phyloP scores from a whole-genome alignment of 2,329 filamentous ascomycete genomes.

The Hypoxylon sp. region DNA sequence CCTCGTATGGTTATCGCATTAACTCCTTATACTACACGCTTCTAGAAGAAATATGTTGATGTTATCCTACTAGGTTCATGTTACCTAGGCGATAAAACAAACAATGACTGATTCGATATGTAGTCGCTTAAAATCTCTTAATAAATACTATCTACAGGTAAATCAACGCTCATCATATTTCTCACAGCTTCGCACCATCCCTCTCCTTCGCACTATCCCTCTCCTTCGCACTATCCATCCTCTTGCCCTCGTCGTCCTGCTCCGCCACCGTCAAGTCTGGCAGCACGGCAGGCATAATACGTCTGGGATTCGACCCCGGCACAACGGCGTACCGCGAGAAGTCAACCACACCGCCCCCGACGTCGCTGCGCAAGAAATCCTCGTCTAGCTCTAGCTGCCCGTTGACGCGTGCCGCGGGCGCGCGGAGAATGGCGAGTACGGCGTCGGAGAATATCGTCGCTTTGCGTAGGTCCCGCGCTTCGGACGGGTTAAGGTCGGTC shows the following conservation, averaged over 20 bases:
- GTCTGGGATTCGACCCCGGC: conserved; percentile 65
- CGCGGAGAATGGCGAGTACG: conserved; percentile 77
- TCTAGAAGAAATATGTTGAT: not conserved
- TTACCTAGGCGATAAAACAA: not conserved
- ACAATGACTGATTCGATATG: not conserved
- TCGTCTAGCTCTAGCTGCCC: conserved; percentile 83
- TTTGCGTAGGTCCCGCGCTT: conserved; percentile 74
- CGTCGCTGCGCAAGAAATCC: conserved; percentile 75
- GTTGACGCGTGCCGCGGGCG: conserved; percentile 74
- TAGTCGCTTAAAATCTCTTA: not conserved
- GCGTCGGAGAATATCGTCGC: conserved; percentile 85
- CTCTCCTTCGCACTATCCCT: conserved; percentile 70
- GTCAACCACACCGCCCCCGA: conserved; percentile 74
- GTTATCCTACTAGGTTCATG: not conserved
- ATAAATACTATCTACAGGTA: not conserved
- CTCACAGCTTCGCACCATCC: conserved; percentile 58
- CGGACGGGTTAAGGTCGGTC: conserved; percentile 61
- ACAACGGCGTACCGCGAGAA: conserved; percentile 80
- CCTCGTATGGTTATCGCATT: not conserved
- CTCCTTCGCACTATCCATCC: conserved; percentile 73
- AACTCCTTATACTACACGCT: not conserved
- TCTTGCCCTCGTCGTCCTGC: conserved; percentile 83
- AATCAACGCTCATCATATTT: not conserved
- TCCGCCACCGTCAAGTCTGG: conserved; percentile 81
- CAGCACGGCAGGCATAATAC: conserved; percentile 82